Base-by-base conservation (phyloP, 352 stramenopile species). In the Globisporangium alternatum region DNA sequence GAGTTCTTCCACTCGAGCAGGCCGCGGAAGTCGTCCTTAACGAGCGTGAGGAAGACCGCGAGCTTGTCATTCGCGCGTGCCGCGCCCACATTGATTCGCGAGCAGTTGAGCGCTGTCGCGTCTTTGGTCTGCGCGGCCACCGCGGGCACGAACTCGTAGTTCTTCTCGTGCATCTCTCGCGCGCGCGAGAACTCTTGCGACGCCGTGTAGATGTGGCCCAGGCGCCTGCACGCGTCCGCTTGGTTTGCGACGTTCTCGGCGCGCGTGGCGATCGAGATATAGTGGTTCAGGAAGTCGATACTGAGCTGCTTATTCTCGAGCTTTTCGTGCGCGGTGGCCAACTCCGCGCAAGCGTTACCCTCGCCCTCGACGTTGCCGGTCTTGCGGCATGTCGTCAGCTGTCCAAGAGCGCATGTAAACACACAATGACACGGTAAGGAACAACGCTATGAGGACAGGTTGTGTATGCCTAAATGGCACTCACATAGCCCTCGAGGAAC, bases 231-330 rank as follows among this genome's bases (percentile, higher is more conserved):
- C 1, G 90, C 90, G 35, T 95, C 86, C 0, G 87, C 90, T 58
- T 98, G 89, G 54, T 89, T 95, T n/a, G 67, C 69, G 0, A 95
- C 48, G 62, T 97, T 96, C 64, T 96, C 84, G 33, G 85, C 83
- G 44, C 88, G 81, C 8, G 77, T 81, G 7, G 90, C 88, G 47
- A 96, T 91, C 15, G 76, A 72, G 12, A 91, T 67, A 68, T 93
- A 96, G 39, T 94, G 76, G 58, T 97, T 91, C 39, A 98, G 73
- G 60, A 93, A 97, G 37, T 96, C 87, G 62, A 97, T 90, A 10
- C 80, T 87, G 6, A 91, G 62, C 57, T 92, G 79, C 64, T 92
- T 88, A 65, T 94, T 89, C 17, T 70, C 80, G 9, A 93, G 70
- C 44, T 81, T 80, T 60, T 96, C 89, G 68, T 97, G 91, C 1